Evolutionary conservation across 352 stramenopile species (phyloP).

Genomic region (Elongisporangium prolatum): DNA sequence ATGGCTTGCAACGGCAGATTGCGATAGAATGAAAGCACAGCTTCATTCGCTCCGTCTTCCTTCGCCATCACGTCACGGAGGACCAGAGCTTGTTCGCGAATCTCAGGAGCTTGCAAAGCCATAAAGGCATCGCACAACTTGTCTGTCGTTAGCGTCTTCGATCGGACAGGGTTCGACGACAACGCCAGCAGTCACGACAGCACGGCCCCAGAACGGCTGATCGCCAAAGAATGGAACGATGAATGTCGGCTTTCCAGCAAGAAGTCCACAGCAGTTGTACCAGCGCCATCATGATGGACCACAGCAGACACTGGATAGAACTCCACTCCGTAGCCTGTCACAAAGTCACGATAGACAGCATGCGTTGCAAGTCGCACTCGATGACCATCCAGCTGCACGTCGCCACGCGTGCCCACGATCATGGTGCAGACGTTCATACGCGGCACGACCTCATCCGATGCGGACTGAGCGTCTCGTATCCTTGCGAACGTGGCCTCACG

Average conservation of each 20-base stretch:
- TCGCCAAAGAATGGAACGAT: constrained; percentile 95
- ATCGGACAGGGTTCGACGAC: constrained; percentile 80
- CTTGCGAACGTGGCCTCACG: constrained; percentile 4
- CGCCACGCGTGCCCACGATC: constrained; percentile 84
- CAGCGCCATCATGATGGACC: constrained; percentile 50
- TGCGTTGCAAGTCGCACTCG: constrained; percentile 90
- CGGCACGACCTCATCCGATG: no score
- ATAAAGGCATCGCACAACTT: constrained; percentile 65
- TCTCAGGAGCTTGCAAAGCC: constrained; percentile 29
- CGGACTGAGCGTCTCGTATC: no score
- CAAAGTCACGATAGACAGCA: no score
- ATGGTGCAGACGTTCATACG: constrained; percentile 86
- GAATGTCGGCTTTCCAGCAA: constrained; percentile 86
- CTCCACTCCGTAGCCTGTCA: constrained; percentile 67
- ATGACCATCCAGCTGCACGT: constrained; percentile 84
- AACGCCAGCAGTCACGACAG: constrained; percentile 59
- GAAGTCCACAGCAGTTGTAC: constrained; percentile 80
- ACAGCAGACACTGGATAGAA: constrained; percentile 84
- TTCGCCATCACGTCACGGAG: constrained; percentile 55
- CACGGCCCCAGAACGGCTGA: constrained; percentile 90
- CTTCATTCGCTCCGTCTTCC: constrained; percentile 82
- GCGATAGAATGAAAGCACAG: constrained; percentile 79
- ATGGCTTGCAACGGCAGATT: constrained; percentile 82
- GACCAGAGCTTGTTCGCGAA: constrained; percentile 31
- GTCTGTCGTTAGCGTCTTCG: constrained; percentile 55